These are phyloP conservation scores for Trichopus zeylanicus DNA, from an alignment of 116 monocot species.

Conservation along the genomic window DNA sequence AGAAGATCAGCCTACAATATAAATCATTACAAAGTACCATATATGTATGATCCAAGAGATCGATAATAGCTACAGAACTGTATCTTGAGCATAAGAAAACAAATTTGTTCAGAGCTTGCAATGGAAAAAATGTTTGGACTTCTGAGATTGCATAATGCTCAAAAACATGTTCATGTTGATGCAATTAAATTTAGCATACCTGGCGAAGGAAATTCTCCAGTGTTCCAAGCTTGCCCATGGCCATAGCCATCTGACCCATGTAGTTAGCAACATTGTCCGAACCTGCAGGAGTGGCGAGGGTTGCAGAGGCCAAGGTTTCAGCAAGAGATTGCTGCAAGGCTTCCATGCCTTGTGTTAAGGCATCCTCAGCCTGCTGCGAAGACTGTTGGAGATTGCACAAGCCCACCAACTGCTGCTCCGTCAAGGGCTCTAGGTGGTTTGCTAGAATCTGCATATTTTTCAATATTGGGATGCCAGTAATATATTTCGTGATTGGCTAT, in stretches of 20 bases:
- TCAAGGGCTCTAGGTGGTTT: slow-evolving; percentile 64
- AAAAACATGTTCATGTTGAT: too few relatives aligned
- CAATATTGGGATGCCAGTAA: too few relatives aligned
- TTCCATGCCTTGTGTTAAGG: slow-evolving; percentile 86
- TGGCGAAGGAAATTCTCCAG: slow-evolving; percentile 83
- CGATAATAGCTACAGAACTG: too few relatives aligned
- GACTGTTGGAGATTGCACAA: slow-evolving; percentile 87
- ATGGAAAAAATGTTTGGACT: too few relatives aligned
- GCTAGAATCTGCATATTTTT: slow-evolving; percentile 42
- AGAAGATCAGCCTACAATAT: slow-evolving; percentile 4
- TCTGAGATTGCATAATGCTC: too few relatives aligned
- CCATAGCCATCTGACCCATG: slow-evolving; percentile 79
- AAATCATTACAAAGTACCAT: too few relatives aligned
- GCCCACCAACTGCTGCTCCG: slow-evolving; percentile 80
- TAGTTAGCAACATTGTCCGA: slow-evolving; percentile 69
- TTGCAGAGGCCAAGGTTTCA: slow-evolving; percentile 50
- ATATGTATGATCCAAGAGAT: not conserved
- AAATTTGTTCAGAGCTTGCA: too few relatives aligned
- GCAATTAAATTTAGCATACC: slow-evolving; percentile 16
- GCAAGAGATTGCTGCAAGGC: slow-evolving; percentile 68
- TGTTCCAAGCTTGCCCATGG: slow-evolving; percentile 76
- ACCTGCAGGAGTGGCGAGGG: slow-evolving; percentile 17
- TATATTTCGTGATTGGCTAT: too few relatives aligned
- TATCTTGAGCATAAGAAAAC: too few relatives aligned
- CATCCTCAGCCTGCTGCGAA: slow-evolving; percentile 83